Conservation (phyloP, 2,329 filamentous ascomycete species). For the Cladosporium sp. region DNA sequence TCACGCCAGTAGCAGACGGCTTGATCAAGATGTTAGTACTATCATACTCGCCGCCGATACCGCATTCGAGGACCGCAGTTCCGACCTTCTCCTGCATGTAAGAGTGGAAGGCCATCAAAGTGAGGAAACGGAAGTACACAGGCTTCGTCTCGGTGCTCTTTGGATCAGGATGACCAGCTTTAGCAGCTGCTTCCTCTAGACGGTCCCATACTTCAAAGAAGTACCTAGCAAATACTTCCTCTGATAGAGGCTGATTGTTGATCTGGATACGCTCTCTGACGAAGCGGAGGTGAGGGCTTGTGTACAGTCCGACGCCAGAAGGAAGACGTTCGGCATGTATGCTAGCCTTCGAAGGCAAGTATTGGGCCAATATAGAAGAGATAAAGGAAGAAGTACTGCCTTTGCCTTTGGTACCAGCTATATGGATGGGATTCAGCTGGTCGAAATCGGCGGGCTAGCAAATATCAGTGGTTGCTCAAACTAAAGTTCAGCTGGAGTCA, state of each 20-base stretch:
- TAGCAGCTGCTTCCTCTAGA: slow-evolving; percentile 51
- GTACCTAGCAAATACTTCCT: slow-evolving; percentile 66
- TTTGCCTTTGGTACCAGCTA: slow-evolving; percentile 93
- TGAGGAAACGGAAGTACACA: slow-evolving; percentile 88
- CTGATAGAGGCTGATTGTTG: slow-evolving; percentile 65
- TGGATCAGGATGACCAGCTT: slow-evolving; percentile 48
- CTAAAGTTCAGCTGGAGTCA: slow-evolving; percentile 29
- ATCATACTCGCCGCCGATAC: slow-evolving; percentile 91
- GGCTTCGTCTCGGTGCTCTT: slow-evolving; percentile 63
- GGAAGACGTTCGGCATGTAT: slow-evolving; percentile 27
- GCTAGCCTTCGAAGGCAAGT: slow-evolving; percentile 40
- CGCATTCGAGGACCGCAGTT: slow-evolving; percentile 82
- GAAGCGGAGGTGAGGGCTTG: slow-evolving; percentile 78
- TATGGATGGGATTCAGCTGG: slow-evolving; percentile 65
- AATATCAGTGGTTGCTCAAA: slow-evolving; percentile 12
- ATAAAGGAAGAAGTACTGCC: slow-evolving; percentile 83
- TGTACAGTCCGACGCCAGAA: slow-evolving; percentile 66
- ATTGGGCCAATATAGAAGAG: slow-evolving; percentile 70
- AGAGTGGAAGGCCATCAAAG: slow-evolving; percentile 78
- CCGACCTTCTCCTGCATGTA: slow-evolving; percentile 74
- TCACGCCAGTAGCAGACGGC: slow-evolving; percentile 68
- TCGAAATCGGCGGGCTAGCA: slow-evolving; percentile 58
- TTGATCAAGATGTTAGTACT: slow-evolving; percentile 78
- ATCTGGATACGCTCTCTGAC: slow-evolving; percentile 83
- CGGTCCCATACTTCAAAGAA: slow-evolving; percentile 83